Evolutionary conservation across 371 early-diverging fungal genomes (phyloP), one percentile per base, ranked within the genome.

Genomic region (Dentiscutata heterogama): DNA sequence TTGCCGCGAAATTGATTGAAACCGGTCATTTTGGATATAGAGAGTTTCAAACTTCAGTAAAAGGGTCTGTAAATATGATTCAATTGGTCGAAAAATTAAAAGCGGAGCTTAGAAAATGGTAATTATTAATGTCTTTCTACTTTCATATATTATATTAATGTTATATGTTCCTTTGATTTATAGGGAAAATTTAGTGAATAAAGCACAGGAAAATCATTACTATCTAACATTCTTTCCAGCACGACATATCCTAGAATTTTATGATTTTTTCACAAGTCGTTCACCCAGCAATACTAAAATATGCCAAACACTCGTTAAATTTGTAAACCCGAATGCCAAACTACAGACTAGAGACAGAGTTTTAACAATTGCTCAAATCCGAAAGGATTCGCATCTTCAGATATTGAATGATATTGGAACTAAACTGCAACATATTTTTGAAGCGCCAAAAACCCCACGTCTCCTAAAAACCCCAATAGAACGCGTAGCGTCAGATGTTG

Each of bases 1-100:
- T 82, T 14, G 78, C 77, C 29, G 20, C 82, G 25, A 82, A 53
- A 51, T 61, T 82, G 1, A 82, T 82, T 54, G 46, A 77, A 39
- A 42, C 70, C 10, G 82, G 82, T n/a, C 82, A 82, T 60, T 82
- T 82, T 80, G 5, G 3, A 56, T 82, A 82, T 78, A 51, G 79
- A 42, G 35, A n/a, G n/a, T 82, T 82, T 8, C 60, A 35, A 35
- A 3, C 10, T 18, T 46, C 46, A 46, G 39, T 67, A 4, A 51
- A 18, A 22, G 63, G 46, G 5, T 16, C 20, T 7, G 56, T n/a
- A 25, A 51, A 80, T 20, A 80, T 80, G 82, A 5, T 6, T 25
- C 10, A 68, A 0, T 14, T 81, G 27, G 64, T 39, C 20, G 11
- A 16, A 14, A 51, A 61, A 42, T 78, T 82, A 27, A 68, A 76